phyloP scores from a whole-genome alignment of 306 rosid species.

The Cucumis cinereus region DNA sequence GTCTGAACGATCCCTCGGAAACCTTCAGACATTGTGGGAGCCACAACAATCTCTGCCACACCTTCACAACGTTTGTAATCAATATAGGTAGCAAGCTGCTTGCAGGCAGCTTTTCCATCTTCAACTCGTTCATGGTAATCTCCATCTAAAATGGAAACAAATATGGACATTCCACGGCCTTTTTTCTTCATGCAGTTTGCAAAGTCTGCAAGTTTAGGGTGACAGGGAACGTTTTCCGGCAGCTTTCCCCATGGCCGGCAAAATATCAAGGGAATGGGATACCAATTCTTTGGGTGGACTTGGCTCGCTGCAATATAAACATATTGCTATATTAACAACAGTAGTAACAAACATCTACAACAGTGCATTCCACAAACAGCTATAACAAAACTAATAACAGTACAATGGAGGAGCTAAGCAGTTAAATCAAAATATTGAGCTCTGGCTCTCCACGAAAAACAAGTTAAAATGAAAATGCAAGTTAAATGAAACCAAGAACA shows the following conservation, averaged over 20 bases:
- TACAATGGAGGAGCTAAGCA: background rate
- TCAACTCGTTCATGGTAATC: constrained; percentile 92
- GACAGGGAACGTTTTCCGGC: constrained; percentile 98
- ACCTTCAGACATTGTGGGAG: constrained; percentile 88
- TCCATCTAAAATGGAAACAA: constrained; percentile 87
- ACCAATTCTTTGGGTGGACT: constrained; percentile 99
- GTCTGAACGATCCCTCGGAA: constrained; percentile 93
- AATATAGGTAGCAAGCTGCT: constrained; percentile 80
- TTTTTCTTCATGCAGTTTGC: constrained; percentile 99
- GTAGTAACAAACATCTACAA: background rate
- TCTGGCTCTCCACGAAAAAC: background rate
- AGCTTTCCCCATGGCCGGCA: constrained; percentile 99
- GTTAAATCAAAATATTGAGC: background rate
- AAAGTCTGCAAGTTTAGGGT: constrained; percentile 97
- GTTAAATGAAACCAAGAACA: background rate
- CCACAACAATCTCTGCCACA: constrained; percentile 96
- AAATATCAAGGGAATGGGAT: constrained; percentile 88
- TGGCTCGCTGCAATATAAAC: constrained; percentile 61
- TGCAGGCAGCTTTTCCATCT: constrained; percentile 86
- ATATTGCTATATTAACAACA: constrained; percentile 7
- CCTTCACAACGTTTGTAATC: constrained; percentile 99
- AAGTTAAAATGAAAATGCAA: background rate
- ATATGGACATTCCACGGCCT: constrained; percentile 97
- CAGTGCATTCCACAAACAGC: background rate
- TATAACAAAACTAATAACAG: background rate